Percentiles rank a stretch among this genome's conserved stretches.
Conservation (phyloP, 441 rosid species). For the Melastoma candidum region DNA sequence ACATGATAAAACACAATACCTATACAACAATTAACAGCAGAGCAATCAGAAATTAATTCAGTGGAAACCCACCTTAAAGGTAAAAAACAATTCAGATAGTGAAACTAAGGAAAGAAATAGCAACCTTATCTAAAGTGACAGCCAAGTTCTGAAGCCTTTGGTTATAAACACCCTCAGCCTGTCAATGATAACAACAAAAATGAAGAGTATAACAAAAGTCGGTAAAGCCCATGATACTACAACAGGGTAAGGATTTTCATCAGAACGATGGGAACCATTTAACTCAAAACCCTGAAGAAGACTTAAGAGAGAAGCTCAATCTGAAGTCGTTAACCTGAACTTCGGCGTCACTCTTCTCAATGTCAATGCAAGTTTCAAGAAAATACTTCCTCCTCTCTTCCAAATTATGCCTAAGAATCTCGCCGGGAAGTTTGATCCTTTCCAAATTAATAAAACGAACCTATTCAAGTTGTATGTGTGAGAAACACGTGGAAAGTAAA, state of each 20-base stretch:
- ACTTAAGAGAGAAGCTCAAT: constrained; percentile 6
- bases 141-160: constrained; percentile 99
- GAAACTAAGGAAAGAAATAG: background rate
- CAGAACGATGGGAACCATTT: constrained; percentile 6
- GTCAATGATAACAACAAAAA: constrained; percentile 19
- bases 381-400: constrained; percentile 88
- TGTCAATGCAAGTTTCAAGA: constrained; percentile 65
- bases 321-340: constrained; percentile 61
- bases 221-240: background rate
- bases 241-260: background rate
- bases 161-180: constrained; percentile 99
- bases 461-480: constrained; percentile 28
- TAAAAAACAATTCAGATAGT: no score
- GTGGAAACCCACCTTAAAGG: no score
- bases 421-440: constrained; percentile 94
- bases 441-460: constrained; percentile 94
- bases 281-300: background rate
- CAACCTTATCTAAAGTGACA: constrained; percentile 94
- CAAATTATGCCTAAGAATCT: constrained; percentile 83
- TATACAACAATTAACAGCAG: no score
- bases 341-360: constrained; percentile 97
- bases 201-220: constrained; percentile 9
- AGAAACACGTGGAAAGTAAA: no score
- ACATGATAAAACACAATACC: no score
- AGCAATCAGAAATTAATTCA: no score